Evolutionary conservation across 2,329 filamentous ascomycete species (phyloP), one percentile per base, ranked within the genome.

Genomic region (Scedosporium boydii): DNA sequence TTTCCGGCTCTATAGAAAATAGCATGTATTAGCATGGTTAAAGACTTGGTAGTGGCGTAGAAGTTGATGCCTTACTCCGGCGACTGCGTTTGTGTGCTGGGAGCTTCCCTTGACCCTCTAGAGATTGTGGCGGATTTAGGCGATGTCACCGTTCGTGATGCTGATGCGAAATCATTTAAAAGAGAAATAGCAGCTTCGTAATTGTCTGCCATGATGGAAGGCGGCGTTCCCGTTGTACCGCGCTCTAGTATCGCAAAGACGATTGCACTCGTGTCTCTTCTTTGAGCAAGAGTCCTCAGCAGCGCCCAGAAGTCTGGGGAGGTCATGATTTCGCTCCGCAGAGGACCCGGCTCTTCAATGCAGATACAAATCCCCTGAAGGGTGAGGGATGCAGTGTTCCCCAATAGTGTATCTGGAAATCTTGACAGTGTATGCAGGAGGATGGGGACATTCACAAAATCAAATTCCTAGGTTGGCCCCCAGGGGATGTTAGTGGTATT

Each of bases 221-320:
- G 87, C 18, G 88, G 88, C n/a, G 85, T 82, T 14, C 88, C 88
- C 12, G 82, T 83, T 2, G 91, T 86, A 27, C 93, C 86, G 62
- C 84, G 86, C 70, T 95, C 89, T 0, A 97, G 80, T n/a, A 98
- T 89, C 62, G 89, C 86, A 72, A 98, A 98, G 0, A 96, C 92
- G 16, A 87, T 81, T 0, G 87, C 81, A 1, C 91, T 89, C 27
- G 89, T 87, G 61, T 90, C 87, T 3, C 85, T 77, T 65, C 88
- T 83, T 26, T 81, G 79, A 57, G 90, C 86, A 18, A 99, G 78
- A 38, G 86, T 84, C 65, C 91, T 87, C 60, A 99, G 79, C 14
- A 97, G 90, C 4, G 89, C 88, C 95, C 95, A 99, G 74, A 99
- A 98, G 71, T 99, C 95, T 0, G 95, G 95, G 18, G 93, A 98